These are phyloP conservation scores for Mycena olivaceomarginata DNA, from an alignment of 768 basidiomycete genomes.

Conservation along the genomic window DNA sequence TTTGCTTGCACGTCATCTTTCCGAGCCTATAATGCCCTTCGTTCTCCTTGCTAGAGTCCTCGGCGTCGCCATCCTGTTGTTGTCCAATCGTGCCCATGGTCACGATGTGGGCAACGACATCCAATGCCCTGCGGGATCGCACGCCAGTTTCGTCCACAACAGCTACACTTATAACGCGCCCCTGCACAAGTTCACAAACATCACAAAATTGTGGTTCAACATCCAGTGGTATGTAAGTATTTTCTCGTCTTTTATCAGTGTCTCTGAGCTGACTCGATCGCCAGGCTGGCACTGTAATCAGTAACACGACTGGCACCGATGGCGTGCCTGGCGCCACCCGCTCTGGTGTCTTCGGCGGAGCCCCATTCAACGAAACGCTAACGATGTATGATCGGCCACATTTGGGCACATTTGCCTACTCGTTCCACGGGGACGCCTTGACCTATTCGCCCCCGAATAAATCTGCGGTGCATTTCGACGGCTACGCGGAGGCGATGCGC, in stretches of 20 bases:
- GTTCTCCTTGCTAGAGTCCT: neutral
- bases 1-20: too few relatives aligned
- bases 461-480: neutral
- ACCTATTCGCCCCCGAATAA: neutral
- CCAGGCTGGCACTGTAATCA: neutral
- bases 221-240: constrained; percentile 37
- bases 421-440: neutral
- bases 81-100: neutral
- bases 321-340: constrained; percentile 5
- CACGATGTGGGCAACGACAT: constrained; percentile 1
- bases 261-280: too few relatives aligned
- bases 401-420: neutral
- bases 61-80: neutral
- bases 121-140: neutral
- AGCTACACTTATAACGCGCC: constrained; percentile 35
- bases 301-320: neutral
- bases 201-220: constrained; percentile 36
- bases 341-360: neutral
- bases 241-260: too few relatives aligned
- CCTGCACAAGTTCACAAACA: constrained; percentile 23
- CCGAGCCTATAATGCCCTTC: neutral
- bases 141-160: constrained; percentile 30
- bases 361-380: constrained; percentile 1
- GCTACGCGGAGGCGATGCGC: constrained; percentile 10
- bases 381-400: neutral